Conservation (phyloP, 768 basidiomycete species). For the Panaeolus papilionaceus region DNA sequence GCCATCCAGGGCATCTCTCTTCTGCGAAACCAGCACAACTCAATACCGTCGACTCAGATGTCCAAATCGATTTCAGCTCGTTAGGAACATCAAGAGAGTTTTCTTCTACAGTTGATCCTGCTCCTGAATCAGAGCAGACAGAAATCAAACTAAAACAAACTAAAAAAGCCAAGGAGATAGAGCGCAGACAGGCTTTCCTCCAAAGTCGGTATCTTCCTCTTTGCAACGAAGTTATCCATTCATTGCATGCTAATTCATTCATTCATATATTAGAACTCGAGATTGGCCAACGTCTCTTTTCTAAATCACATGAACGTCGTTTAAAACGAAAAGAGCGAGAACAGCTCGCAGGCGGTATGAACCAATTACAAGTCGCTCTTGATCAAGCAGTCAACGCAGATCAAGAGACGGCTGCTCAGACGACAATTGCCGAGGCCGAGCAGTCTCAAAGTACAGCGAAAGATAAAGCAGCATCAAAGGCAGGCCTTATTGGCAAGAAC, state of each 20-base stretch:
- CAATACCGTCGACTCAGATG: slow-evolving; percentile 34
- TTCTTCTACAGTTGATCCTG: slow-evolving; percentile 5
- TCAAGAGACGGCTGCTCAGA: slow-evolving; percentile 24
- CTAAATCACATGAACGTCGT: slow-evolving; percentile 75
- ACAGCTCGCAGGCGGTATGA: slow-evolving; percentile 57
- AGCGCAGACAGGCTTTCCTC: slow-evolving; percentile 73
- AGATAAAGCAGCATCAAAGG: slow-evolving; percentile 34
- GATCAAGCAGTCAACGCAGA: slow-evolving; percentile 51
- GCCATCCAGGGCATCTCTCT: slow-evolving; percentile 27
- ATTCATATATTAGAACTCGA: slow-evolving; percentile 42
- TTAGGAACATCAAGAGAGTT: not conserved
- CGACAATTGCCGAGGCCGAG: slow-evolving; percentile 22
- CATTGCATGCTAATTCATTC: slow-evolving; percentile 20
- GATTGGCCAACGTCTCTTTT: slow-evolving; percentile 58
- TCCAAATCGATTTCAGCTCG: not conserved
- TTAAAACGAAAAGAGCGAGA: slow-evolving; percentile 74
- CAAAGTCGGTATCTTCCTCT: slow-evolving; percentile 51
- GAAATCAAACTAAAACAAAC: slow-evolving; percentile 24
- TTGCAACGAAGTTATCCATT: not conserved
- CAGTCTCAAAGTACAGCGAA: slow-evolving; percentile 26
- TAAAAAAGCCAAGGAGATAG: slow-evolving; percentile 72
- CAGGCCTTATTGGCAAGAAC: slow-evolving; percentile 72
- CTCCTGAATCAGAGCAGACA: slow-evolving; percentile 5
- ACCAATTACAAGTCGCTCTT: slow-evolving; percentile 60
- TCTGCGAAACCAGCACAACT: slow-evolving; percentile 26